phyloP scores from a whole-genome alignment of 345 rosid genomes.

The Linum tenue region DNA sequence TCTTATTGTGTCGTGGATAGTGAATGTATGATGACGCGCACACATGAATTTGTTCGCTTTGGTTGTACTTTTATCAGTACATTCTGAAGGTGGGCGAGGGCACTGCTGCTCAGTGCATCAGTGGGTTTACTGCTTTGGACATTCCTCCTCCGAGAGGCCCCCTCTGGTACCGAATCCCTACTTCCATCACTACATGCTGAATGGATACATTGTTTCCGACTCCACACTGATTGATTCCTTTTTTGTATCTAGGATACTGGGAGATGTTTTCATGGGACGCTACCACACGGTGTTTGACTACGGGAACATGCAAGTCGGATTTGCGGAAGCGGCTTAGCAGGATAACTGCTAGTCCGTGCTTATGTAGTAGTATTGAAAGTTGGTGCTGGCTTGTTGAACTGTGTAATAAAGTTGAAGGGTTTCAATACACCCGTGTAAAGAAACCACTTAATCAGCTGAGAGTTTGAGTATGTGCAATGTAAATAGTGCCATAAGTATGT shows the following conservation, averaged over 20 bases:
- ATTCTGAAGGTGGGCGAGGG: slow-evolving; percentile 25
- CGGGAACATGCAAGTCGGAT: slow-evolving; percentile 22
- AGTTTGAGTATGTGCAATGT: too few species aligned
- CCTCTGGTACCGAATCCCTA: slow-evolving; percentile 15
- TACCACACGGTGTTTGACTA: slow-evolving; percentile 28
- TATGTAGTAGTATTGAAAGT: background rate
- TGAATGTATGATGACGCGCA: too few species aligned
- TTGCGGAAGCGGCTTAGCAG: slow-evolving; percentile 21
- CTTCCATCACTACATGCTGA: background rate
- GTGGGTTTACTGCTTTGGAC: slow-evolving; percentile 28
- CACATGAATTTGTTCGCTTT: background rate
- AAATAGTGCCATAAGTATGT: too few species aligned
- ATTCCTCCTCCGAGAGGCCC: slow-evolving; percentile 27
- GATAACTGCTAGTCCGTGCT: background rate
- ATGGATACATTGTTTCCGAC: background rate
- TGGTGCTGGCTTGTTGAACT: too few species aligned
- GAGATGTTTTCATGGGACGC: slow-evolving; percentile 28
- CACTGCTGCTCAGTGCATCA: slow-evolving; percentile 21
- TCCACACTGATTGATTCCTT: background rate
- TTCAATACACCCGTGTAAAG: background rate
- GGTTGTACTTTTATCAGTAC: slow-evolving; percentile 11
- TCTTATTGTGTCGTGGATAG: too few species aligned
- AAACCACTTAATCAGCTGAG: too few species aligned
- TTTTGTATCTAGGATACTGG: slow-evolving; percentile 20
- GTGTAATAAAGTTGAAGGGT: background rate